Evolutionary conservation across 192 early-diverging fungal genomes (phyloP).

Genomic region (Coemansia sp.): DNA sequence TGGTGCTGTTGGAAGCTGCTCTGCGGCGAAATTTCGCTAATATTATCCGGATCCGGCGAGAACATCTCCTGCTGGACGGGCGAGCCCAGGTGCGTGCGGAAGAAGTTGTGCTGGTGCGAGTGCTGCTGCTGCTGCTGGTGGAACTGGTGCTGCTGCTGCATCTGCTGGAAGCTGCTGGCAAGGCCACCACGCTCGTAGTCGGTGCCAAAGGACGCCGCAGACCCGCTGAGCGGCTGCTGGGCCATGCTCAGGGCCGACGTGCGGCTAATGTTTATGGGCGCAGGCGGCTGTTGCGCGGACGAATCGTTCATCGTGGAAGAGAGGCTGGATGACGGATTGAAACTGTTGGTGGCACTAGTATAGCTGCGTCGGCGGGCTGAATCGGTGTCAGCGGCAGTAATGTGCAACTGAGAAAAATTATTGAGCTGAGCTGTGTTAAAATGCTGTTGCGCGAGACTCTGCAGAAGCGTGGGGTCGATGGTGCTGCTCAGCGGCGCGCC

Average conservation of each 20-base stretch:
- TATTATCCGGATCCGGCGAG: constrained; percentile 43
- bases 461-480: constrained; percentile 54
- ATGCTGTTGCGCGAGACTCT: constrained; percentile 53
- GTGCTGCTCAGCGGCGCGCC: constrained; percentile 50
- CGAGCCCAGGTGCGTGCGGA: constrained; percentile 51
- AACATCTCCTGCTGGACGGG: constrained; percentile 46
- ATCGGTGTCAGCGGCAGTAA: constrained; percentile 26
- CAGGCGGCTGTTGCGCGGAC: constrained; percentile 19
- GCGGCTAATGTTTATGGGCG: constrained; percentile 55
- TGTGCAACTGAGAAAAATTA: constrained; percentile 51
- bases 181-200: constrained; percentile 53
- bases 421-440: constrained; percentile 44
- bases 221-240: constrained; percentile 36
- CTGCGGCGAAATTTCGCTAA: constrained; percentile 39
- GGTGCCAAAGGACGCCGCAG: constrained; percentile 47
- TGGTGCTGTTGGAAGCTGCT: constrained; percentile 39
- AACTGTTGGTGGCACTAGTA: constrained; percentile 11
- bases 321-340: constrained; percentile 22
- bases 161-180: constrained; percentile 56
- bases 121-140: constrained; percentile 27
- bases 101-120: constrained; percentile 38
- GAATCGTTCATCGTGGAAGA: constrained; percentile 41
- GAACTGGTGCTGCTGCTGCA: constrained; percentile 49
- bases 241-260: constrained; percentile 13
- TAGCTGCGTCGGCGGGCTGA: constrained; percentile 8